Conservation (phyloP, 345 rosid species). For the Schrenkiella parvula region DNA sequence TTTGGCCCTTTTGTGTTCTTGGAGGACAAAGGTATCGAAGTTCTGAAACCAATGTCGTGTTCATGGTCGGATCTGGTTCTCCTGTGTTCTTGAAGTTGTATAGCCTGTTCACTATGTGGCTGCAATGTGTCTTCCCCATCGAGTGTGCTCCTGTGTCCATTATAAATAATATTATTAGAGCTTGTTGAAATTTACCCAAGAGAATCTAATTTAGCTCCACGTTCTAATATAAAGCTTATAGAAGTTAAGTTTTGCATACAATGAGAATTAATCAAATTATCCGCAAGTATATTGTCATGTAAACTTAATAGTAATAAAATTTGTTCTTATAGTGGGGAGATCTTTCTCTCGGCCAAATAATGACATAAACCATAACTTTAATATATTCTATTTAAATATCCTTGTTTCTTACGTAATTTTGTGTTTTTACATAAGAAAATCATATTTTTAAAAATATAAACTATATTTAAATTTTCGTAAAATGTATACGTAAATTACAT, state of each 20-base stretch:
- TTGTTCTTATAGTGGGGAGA: neutral
- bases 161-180: neutral
- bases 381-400: no score
- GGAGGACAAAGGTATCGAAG: slow-evolving; percentile 49
- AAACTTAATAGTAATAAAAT: neutral
- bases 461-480: neutral
- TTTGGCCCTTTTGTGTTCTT: slow-evolving; percentile 43
- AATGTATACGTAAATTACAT: neutral
- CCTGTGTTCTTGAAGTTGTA: slow-evolving; percentile 53
- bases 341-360: neutral
- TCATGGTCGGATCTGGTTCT: slow-evolving; percentile 53
- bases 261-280: neutral
- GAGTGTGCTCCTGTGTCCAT: slow-evolving; percentile 57
- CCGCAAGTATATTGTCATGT: neutral
- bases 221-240: neutral
- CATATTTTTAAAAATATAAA: neutral
- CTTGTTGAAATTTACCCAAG: neutral
- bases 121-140: slow-evolving; percentile 53
- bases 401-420: neutral
- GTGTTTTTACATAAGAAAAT: neutral
- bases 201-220: neutral
- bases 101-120: slow-evolving; percentile 47
- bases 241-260: neutral
- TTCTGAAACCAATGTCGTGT: slow-evolving; percentile 33
- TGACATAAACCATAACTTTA: no score